These are phyloP conservation scores for Cercis canadensis DNA, from an alignment of 306 rosid species.

Conservation along the genomic window DNA sequence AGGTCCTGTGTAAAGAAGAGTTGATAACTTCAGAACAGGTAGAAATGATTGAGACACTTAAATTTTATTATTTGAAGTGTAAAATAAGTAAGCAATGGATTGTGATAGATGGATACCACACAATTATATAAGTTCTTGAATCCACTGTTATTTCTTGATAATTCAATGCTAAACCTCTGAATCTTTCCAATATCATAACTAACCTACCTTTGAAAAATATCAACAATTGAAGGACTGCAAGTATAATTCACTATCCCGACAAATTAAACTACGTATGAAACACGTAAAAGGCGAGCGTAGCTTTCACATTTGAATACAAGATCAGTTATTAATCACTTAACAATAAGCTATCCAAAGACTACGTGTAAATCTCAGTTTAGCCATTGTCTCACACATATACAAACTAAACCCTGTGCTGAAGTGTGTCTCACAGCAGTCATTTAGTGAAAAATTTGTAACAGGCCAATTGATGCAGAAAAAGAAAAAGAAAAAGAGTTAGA, in stretches of 20 bases:
- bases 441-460: too few relatives aligned
- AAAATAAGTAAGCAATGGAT: constrained; percentile 51
- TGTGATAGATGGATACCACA: constrained; percentile 38
- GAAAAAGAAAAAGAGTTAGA: too few relatives aligned
- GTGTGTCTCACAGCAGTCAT: too few relatives aligned
- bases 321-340: constrained; percentile 41
- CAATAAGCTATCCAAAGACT: not conserved
- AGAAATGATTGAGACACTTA: constrained; percentile 45
- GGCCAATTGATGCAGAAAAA: too few relatives aligned
- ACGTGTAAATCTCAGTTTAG: not conserved
- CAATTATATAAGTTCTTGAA: constrained; percentile 22
- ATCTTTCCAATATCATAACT: constrained; percentile 75
- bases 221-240: constrained; percentile 27
- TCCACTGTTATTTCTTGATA: constrained; percentile 21
- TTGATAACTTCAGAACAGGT: constrained; percentile 45
- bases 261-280: constrained; percentile 36
- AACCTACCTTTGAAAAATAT: constrained; percentile 51
- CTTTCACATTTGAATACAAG: constrained; percentile 41
- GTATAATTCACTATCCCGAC: constrained; percentile 40
- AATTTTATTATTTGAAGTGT: constrained; percentile 61
- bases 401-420: not conserved
- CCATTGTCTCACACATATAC: constrained; percentile 10
- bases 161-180: constrained; percentile 42
- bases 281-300: constrained; percentile 38
- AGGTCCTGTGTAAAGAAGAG: constrained; percentile 48